Evolutionary conservation across 176 grass and related monocot species (phyloP).

Genomic region (Hordeum vulgare): DNA sequence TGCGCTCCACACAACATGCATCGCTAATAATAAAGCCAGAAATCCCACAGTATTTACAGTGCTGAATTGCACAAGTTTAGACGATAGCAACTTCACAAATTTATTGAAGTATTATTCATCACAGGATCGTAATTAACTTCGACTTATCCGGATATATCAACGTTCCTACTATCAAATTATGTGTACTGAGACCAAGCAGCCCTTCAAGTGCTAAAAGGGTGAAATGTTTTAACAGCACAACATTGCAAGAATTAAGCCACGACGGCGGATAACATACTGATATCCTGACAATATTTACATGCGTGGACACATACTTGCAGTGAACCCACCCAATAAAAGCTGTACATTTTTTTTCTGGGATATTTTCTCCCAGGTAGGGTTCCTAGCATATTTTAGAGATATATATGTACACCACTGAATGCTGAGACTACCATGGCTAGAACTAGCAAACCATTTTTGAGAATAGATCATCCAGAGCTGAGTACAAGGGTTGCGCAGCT

Average conservation of each 20-base stretch:
- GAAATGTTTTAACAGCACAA: not conserved
- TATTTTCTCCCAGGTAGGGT: not conserved
- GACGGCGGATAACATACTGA: not conserved
- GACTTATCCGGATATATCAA: too few species aligned
- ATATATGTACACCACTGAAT: conserved; percentile 34
- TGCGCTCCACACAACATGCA: too few species aligned
- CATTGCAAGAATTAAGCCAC: conserved; percentile 2
- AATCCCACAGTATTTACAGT: too few species aligned
- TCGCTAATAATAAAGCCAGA: too few species aligned
- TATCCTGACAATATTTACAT: conserved; percentile 29
- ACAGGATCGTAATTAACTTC: too few species aligned
- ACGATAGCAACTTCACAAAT: too few species aligned
- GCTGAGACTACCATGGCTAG: not conserved
- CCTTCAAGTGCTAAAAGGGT: too few species aligned
- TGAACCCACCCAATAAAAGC: conserved; percentile 11
- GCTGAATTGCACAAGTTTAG: too few species aligned
- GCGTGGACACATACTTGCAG: not conserved
- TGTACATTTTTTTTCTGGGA: conserved; percentile 11
- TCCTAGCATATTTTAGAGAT: conserved; percentile 2
- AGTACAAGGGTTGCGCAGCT: conserved; percentile 66
- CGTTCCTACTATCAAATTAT: too few species aligned
- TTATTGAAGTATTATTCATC: too few species aligned
- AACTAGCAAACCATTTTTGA: conserved; percentile 39
- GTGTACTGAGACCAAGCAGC: too few species aligned
- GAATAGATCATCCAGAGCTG: conserved; percentile 57